Conservation (phyloP, 2,329 filamentous ascomycete species). For the Verticillium klebahnii region DNA sequence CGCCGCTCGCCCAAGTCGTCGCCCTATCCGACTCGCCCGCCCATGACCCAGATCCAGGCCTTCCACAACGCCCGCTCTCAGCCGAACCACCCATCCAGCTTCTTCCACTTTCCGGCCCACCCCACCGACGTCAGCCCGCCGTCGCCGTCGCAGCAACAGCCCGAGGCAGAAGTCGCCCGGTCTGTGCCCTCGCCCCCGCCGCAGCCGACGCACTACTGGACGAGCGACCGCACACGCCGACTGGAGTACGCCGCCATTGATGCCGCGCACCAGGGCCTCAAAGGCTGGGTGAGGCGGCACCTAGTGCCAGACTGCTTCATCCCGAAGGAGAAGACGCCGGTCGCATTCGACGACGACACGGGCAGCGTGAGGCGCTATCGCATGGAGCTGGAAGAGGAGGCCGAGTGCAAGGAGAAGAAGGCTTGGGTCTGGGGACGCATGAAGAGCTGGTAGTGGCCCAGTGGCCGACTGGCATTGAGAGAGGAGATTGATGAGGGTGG, state of each 20-base stretch:
- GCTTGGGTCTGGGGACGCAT: neutral
- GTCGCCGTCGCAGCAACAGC: slow-evolving; percentile 5
- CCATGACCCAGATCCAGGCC: slow-evolving; percentile 17
- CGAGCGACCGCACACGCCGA: slow-evolving; percentile 56
- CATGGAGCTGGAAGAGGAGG: slow-evolving; percentile 40
- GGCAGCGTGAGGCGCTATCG: slow-evolving; percentile 61
- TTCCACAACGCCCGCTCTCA: slow-evolving; percentile 10
- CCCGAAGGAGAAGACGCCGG: slow-evolving; percentile 40
- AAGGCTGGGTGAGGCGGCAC: slow-evolving; percentile 54
- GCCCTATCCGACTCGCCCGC: slow-evolving; percentile 6
- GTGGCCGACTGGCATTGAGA: neutral
- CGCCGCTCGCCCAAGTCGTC: slow-evolving; percentile 31
- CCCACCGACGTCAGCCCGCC: slow-evolving; percentile 26
- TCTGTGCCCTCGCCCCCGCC: slow-evolving; percentile 30
- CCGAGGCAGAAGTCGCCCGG: slow-evolving; percentile 1
- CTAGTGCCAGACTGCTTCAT: slow-evolving; percentile 59
- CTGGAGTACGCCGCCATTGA: slow-evolving; percentile 65
- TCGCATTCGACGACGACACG: slow-evolving; percentile 57
- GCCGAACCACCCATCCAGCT: slow-evolving; percentile 21
- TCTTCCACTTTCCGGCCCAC: slow-evolving; percentile 45
- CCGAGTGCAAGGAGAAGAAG: neutral
- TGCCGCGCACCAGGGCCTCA: slow-evolving; percentile 53
- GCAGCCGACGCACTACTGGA: slow-evolving; percentile 63
- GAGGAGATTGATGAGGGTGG: neutral
- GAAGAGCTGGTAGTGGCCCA: neutral